Conservation (phyloP, 1,284 basidiomycete species). For the Phlebopus sp. region DNA sequence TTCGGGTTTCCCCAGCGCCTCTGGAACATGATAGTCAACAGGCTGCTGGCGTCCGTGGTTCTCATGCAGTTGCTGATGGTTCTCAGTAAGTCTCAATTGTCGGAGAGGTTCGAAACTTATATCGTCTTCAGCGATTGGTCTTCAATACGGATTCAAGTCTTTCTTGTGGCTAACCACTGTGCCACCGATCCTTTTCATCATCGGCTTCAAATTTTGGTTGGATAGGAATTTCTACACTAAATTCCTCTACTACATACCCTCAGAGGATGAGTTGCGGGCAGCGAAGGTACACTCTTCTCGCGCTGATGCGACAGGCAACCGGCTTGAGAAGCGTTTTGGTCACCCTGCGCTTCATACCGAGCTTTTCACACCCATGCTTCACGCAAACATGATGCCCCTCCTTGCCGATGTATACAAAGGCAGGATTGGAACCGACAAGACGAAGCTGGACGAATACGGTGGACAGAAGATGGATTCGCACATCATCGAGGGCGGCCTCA, state of each 20-base stretch:
- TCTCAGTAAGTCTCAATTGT: constrained; percentile 61
- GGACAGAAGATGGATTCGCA: constrained; percentile 71
- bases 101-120: not conserved
- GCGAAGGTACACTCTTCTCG: constrained; percentile 71
- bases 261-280: constrained; percentile 64
- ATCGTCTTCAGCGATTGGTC: constrained; percentile 66
- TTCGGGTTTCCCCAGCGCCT: constrained; percentile 56
- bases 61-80: constrained; percentile 87
- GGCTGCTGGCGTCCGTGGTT: constrained; percentile 70
- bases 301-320: constrained; percentile 63
- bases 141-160: constrained; percentile 74
- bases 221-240: constrained; percentile 60
- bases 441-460: constrained; percentile 70
- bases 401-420: constrained; percentile 74
- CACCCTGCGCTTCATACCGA: constrained; percentile 80
- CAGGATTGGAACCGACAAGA: constrained; percentile 59
- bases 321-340: constrained; percentile 81
- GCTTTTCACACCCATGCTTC: constrained; percentile 85
- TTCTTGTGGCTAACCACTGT: constrained; percentile 70
- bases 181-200: constrained; percentile 75
- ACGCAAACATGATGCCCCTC: constrained; percentile 79
- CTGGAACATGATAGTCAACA: constrained; percentile 91
- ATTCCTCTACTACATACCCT: constrained; percentile 81
- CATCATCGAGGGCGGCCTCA: constrained; percentile 70
- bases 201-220: constrained; percentile 83